phyloP scores from a whole-genome alignment of 2,329 filamentous ascomycete genomes.

The Fonsecaea multimorphosa region DNA sequence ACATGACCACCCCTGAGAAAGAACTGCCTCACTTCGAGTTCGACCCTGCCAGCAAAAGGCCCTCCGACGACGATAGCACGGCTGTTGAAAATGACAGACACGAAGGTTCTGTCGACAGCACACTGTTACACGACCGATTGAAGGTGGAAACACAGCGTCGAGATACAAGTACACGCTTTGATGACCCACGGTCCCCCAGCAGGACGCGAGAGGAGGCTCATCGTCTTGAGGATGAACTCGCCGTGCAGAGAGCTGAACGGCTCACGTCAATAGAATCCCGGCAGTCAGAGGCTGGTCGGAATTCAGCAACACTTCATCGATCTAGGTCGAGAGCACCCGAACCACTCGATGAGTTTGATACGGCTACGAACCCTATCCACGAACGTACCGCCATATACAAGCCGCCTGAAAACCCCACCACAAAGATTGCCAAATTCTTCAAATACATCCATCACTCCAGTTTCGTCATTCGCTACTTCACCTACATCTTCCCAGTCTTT shows the following conservation, averaged over 20 bases:
- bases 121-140: slow-evolving; percentile 51
- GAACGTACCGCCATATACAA: slow-evolving; percentile 70
- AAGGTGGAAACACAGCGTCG: slow-evolving; percentile 55
- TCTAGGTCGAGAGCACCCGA: slow-evolving; percentile 62
- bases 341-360: slow-evolving; percentile 69
- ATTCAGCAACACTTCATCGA: slow-evolving; percentile 55
- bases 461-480: slow-evolving; percentile 71
- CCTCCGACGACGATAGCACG: slow-evolving; percentile 40
- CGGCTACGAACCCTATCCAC: slow-evolving; percentile 71
- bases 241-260: slow-evolving; percentile 69
- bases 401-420: slow-evolving; percentile 67
- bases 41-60: slow-evolving; percentile 36
- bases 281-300: slow-evolving; percentile 39
- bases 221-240: slow-evolving; percentile 69
- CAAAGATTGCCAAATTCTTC: slow-evolving; percentile 67
- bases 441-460: slow-evolving; percentile 70
- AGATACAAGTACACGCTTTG: slow-evolving; percentile 40
- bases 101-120: slow-evolving; percentile 43
- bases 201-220: slow-evolving; percentile 65
- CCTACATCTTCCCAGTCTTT: slow-evolving; percentile 71
- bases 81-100: slow-evolving; percentile 41
- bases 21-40: slow-evolving; percentile 42
- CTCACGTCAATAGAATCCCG: slow-evolving; percentile 55
- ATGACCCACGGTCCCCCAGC: slow-evolving; percentile 56
- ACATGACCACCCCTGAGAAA: slow-evolving; percentile 47